Conservation (phyloP, 257 asterid species). For the Nicotiana benthamiana region DNA sequence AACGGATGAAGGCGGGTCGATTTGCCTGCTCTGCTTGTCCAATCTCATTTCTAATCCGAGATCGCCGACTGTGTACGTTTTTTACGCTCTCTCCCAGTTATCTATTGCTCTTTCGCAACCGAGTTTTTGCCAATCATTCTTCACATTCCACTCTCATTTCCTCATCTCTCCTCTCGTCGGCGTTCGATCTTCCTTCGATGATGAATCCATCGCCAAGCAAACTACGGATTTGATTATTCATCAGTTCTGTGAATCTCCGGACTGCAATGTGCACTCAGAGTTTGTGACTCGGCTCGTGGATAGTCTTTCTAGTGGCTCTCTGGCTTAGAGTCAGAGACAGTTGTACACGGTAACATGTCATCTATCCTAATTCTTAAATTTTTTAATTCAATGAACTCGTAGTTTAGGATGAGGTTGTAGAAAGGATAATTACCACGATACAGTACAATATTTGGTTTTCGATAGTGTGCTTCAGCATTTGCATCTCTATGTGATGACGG, state of each 20-base stretch:
- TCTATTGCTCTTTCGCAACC: conserved; percentile 64
- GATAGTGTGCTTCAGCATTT: not conserved
- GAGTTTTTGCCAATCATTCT: conserved; percentile 49
- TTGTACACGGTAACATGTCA: conserved; percentile 46
- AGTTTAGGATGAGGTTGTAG: not conserved
- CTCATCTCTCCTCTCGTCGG: conserved; percentile 70
- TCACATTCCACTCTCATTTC: conserved; percentile 70
- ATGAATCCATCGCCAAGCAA: conserved; percentile 64
- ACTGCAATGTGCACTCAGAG: conserved; percentile 43
- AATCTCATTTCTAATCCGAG: conserved; percentile 63
- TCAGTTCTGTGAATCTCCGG: conserved; percentile 38
- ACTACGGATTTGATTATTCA: conserved; percentile 52
- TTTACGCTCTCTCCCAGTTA: conserved; percentile 92
- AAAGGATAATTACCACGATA: not conserved
- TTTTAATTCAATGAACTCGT: not conserved
- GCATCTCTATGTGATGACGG: not conserved
- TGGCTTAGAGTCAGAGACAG: conserved; percentile 78
- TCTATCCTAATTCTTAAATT: not conserved
- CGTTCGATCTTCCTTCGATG: conserved; percentile 52
- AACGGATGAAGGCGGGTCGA: conserved; percentile 72
- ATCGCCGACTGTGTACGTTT: conserved; percentile 76
- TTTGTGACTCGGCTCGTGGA: conserved; percentile 66
- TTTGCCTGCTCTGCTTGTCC: conserved; percentile 81
- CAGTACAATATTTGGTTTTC: not conserved
- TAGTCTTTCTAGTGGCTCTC: conserved; percentile 46